Conservation (phyloP, 1,284 basidiomycete species). For the Farysia itapuensis region DNA sequence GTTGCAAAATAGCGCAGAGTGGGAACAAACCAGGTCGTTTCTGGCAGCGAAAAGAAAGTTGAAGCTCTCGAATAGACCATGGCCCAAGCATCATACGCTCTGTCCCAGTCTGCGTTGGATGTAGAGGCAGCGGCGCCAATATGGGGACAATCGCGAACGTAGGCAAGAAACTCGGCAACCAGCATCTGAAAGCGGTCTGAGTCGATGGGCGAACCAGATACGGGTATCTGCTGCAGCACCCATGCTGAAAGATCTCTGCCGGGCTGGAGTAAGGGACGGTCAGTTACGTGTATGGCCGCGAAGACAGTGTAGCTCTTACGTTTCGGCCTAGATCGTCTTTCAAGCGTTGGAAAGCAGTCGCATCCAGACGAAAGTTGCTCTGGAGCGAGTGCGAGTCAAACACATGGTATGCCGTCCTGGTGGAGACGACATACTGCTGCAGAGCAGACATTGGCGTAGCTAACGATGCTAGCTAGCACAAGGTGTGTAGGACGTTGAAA, state of each 20-base stretch:
- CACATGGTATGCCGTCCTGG: slow-evolving; percentile 24
- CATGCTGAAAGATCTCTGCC: slow-evolving; percentile 18
- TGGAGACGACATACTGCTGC: slow-evolving; percentile 23
- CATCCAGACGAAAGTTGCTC: slow-evolving; percentile 17
- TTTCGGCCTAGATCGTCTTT: slow-evolving; percentile 17
- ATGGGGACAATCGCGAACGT: slow-evolving; percentile 19
- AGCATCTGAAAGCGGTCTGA: slow-evolving; percentile 37
- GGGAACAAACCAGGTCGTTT: slow-evolving; percentile 57
- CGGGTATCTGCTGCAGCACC: slow-evolving; percentile 19
- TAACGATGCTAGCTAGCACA: too few relatives aligned
- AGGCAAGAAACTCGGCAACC: slow-evolving; percentile 26
- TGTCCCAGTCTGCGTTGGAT: slow-evolving; percentile 13
- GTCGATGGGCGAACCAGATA: slow-evolving; percentile 18
- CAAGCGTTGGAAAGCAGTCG: slow-evolving; percentile 13
- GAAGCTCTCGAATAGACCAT: slow-evolving; percentile 49
- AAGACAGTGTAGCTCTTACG: too few relatives aligned
- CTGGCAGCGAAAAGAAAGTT: slow-evolving; percentile 53
- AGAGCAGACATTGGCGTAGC: slow-evolving; percentile 31
- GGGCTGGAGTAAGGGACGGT: slow-evolving; percentile 2
- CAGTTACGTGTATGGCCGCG: not conserved
- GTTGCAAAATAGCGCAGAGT: slow-evolving; percentile 36
- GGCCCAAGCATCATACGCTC: slow-evolving; percentile 44
- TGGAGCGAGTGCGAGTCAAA: slow-evolving; percentile 14
- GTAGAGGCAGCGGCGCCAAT: not conserved
- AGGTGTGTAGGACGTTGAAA: too few relatives aligned